Base-by-base conservation (phyloP, 345 rosid species). In the Salix brachista region DNA sequence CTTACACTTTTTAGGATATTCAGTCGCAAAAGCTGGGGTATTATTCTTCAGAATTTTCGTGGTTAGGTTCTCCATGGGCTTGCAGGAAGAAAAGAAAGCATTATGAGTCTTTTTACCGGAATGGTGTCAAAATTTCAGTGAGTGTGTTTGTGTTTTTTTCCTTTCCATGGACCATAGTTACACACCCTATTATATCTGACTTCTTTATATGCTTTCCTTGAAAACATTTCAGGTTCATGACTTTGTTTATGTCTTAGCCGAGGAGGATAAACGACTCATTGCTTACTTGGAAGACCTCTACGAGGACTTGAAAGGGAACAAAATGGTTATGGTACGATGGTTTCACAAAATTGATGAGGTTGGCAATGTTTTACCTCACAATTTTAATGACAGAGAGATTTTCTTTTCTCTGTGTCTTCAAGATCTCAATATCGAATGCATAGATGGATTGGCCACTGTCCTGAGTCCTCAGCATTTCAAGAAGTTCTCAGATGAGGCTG, bases 331-430 rank as follows among this genome's bases (percentile, higher is more conserved):
- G 84, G 91, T 92, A 83, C 94, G 88, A 71, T 94, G 98, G 98
- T 90, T 90, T 91, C 98, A 94, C 89, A 88, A 87, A 84, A 88
- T 88, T 86, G 96, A 91, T 75, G 97, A 93, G 90, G 91, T 93
- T 88, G 97, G 88, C 87, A 72, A 75, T 85, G 82, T 71, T 85
- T 86, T 85, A 76, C 81, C 96, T 77, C 80, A 77, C 81, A 88
- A 81, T 80, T 84, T 66, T 83, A 88, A 78, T 85, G 92, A 88
- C 85, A 84, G 90, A 83, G 98, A 94, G 92, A 86, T 94, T 86
- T 89, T 86, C 88, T 90, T 85, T 85, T 90, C 98, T 87, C 89
- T 80, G 79, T 87, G 89, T 89, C 92, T 79, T 80, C 98, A 94
- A 91, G 96, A 94, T 89, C 89, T 94, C 84, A 87, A 80, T 82